Evolutionary conservation across 257 asterid species (phyloP).

Genomic region (Solanum megistacrolobum): DNA sequence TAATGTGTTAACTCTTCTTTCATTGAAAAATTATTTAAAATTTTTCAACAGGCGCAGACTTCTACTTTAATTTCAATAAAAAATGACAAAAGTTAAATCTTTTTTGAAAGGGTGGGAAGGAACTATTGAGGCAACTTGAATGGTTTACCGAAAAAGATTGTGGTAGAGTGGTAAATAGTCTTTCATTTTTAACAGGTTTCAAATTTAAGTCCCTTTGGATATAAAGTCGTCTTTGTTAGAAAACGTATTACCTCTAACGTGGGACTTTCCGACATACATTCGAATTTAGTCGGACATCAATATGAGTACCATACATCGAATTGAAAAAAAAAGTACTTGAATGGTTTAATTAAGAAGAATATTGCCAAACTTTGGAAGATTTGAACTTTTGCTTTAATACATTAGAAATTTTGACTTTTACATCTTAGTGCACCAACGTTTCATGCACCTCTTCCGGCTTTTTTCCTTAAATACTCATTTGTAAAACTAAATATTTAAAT

Average conservation of each 20-base stretch:
- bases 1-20: not conserved
- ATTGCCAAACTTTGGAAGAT: not conserved
- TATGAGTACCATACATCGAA: not conserved
- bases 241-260: too few relatives aligned
- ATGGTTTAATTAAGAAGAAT: not conserved
- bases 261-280: too few relatives aligned
- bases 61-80: not conserved
- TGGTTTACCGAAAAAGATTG: not conserved
- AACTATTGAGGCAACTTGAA: slow-evolving; percentile 1
- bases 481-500: not conserved
- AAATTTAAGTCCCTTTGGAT: too few relatives aligned
- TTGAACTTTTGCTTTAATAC: not conserved
- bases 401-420: not conserved
- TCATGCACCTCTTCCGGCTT: slow-evolving; percentile 4
- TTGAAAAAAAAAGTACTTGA: not conserved
- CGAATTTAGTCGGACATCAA: too few relatives aligned
- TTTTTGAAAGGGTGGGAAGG: slow-evolving; percentile 25
- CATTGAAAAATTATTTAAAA: not conserved
- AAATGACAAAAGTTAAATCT: not conserved
- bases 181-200: not conserved
- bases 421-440: slow-evolving; percentile 19
- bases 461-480: not conserved
- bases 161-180: too few relatives aligned
- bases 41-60: not conserved
- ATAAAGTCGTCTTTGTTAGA: too few relatives aligned